These are phyloP conservation scores for Naganishia vishniacii DNA, from an alignment of 768 basidiomycete species.

Conservation along the genomic window DNA sequence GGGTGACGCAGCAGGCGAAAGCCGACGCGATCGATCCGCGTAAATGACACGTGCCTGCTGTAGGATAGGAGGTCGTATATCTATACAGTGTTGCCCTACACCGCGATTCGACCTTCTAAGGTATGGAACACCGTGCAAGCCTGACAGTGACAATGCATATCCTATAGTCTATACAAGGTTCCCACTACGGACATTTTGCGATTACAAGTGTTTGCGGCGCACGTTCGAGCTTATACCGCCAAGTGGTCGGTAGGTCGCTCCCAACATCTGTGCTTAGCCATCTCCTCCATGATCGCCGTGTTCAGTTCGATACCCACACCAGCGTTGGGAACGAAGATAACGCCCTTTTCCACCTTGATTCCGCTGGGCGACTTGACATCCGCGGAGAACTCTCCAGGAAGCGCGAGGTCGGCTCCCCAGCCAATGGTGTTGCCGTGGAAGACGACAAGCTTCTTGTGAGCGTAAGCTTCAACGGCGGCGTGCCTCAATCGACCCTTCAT, in stretches of 20 bases:
- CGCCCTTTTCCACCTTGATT: slow-evolving; percentile 47
- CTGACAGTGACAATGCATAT: too few species aligned
- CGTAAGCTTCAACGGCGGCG: slow-evolving; percentile 77
- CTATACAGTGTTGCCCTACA: too few species aligned
- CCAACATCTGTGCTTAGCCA: slow-evolving; percentile 51
- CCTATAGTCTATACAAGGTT: too few species aligned
- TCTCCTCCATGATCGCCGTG: slow-evolving; percentile 44
- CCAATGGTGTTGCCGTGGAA: slow-evolving; percentile 58
- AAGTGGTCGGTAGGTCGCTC: slow-evolving; percentile 46
- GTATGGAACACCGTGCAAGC: too few species aligned
- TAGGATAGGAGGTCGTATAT: too few species aligned
- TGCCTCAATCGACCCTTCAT: slow-evolving; percentile 69
- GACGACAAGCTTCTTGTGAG: slow-evolving; percentile 76
- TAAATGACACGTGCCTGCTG: background rate
- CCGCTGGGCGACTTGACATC: slow-evolving; percentile 34
- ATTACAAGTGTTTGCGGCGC: too few species aligned
- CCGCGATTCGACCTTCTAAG: too few species aligned
- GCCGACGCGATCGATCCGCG: slow-evolving; percentile 3
- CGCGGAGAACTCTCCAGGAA: slow-evolving; percentile 48
- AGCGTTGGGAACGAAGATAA: slow-evolving; percentile 45
- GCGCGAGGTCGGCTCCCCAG: slow-evolving; percentile 48
- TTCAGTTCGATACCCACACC: slow-evolving; percentile 45
- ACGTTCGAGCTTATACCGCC: slow-evolving; percentile 45
- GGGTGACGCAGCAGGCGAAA: background rate
- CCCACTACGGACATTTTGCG: too few species aligned